These are phyloP conservation scores for Chrysanthemum seticuspe DNA, from an alignment of 129 eudicot genomes.

Conservation along the genomic window DNA sequence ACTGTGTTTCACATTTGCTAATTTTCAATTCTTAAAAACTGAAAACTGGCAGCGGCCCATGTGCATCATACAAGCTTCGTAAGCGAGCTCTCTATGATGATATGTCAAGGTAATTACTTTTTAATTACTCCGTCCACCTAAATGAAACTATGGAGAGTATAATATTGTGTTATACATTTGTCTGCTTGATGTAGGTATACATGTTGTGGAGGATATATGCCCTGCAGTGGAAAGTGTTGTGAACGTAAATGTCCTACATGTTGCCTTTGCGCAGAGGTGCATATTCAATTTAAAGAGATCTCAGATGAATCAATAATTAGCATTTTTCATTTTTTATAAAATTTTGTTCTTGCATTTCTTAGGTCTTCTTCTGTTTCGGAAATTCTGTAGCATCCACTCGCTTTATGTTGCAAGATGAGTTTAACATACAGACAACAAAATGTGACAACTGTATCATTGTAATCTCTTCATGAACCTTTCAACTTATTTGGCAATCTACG, in stretches of 20 bases:
- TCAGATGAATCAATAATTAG: not conserved
- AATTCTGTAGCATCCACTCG: conserved; percentile 95
- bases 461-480: conserved; percentile 33
- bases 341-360: conserved; percentile 13
- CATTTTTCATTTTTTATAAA: not conserved
- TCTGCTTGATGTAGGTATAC: conserved; percentile 45
- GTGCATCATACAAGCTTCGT: conserved; percentile 86
- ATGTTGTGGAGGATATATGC: conserved; percentile 93
- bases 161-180: conserved; percentile 6
- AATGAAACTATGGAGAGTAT: not conserved
- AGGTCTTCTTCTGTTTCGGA: conserved; percentile 80
- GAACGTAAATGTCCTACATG: conserved; percentile 83
- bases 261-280: conserved; percentile 92
- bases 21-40: conserved; percentile 17
- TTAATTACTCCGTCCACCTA: not conserved
- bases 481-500: not conserved
- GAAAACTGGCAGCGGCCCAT: conserved; percentile 54
- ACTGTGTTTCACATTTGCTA: not conserved
- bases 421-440: conserved; percentile 87
- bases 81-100: conserved; percentile 90
- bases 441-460: conserved; percentile 95
- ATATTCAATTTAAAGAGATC: not conserved
- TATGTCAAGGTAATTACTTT: conserved; percentile 72
- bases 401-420: conserved; percentile 91
- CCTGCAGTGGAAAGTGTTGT: conserved; percentile 92